phyloP scores from a whole-genome alignment of 2,329 filamentous ascomycete species.

The Hypoxylon rubiginosum region DNA sequence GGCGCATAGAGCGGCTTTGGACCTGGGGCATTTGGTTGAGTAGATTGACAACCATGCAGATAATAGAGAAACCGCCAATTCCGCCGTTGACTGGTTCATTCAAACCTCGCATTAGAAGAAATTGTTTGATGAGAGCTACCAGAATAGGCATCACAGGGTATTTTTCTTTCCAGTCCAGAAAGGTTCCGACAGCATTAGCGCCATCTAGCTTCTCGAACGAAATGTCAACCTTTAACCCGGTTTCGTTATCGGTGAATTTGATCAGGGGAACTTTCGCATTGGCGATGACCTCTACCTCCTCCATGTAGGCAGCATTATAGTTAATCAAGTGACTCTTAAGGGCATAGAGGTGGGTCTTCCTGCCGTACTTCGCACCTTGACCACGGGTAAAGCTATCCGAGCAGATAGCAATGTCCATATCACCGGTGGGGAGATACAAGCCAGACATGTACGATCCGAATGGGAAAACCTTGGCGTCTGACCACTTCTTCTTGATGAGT shows the following conservation, averaged over 20 bases:
- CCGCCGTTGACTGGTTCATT: constrained; percentile 94
- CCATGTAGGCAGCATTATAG: constrained; percentile 68
- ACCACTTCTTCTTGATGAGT: constrained; percentile 69
- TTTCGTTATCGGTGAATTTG: constrained; percentile 86
- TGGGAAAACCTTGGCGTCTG: constrained; percentile 73
- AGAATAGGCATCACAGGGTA: constrained; percentile 90
- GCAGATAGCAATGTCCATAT: constrained; percentile 93
- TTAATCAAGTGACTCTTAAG: constrained; percentile 72
- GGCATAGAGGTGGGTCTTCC: constrained; percentile 70
- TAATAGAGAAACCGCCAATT: constrained; percentile 93
- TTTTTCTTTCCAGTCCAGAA: constrained; percentile 80
- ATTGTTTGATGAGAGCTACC: constrained; percentile 92
- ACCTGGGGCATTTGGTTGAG: constrained; percentile 83
- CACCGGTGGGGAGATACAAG: constrained; percentile 77
- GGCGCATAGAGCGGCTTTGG: constrained; percentile 70
- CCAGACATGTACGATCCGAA: constrained; percentile 97
- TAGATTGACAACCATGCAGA: constrained; percentile 92
- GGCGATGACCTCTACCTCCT: constrained; percentile 76
- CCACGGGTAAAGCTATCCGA: constrained; percentile 68
- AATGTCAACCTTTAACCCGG: constrained; percentile 87
- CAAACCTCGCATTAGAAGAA: constrained; percentile 86
- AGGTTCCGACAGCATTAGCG: constrained; percentile 83
- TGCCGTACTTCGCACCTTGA: constrained; percentile 63
- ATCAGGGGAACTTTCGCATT: constrained; percentile 89
- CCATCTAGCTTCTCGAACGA: constrained; percentile 95